Conservation (phyloP, 805 yeast species). For the Myxozyma mucilagina region DNA sequence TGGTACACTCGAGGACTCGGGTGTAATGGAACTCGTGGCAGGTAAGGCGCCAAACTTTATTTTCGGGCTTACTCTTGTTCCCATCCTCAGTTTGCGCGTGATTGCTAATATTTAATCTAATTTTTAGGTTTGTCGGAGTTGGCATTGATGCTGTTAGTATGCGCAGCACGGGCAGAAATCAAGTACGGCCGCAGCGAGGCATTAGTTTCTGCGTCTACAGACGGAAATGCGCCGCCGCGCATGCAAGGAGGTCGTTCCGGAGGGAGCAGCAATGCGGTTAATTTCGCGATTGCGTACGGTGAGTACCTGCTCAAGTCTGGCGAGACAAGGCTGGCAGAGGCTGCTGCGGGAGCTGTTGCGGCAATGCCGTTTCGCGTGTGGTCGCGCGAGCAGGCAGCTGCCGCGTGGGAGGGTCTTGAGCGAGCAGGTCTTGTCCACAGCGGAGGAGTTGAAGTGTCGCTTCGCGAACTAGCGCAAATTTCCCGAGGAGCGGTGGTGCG, state of each 20-base stretch:
- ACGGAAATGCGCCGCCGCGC: background rate
- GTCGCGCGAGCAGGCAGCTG: conserved; percentile 60
- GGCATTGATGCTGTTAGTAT: conserved; percentile 68
- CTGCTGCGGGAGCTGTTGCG: conserved; percentile 49
- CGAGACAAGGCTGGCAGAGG: conserved; percentile 33
- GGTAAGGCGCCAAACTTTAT: background rate
- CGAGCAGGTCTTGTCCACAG: conserved; percentile 50
- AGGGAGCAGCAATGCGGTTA: conserved; percentile 50
- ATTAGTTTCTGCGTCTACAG: background rate
- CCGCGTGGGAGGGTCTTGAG: conserved; percentile 73
- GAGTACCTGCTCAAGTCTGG: conserved; percentile 54
- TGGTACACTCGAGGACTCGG: conserved; percentile 6
- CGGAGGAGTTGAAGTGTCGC: conserved; percentile 15
- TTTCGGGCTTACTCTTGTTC: no score
- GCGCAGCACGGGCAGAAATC: conserved; percentile 69
- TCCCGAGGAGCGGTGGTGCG: conserved; percentile 10
- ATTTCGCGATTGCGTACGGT: conserved; percentile 72
- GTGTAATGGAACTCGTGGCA: conserved; percentile 11
- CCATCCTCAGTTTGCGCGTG: background rate
- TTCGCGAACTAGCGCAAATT: conserved; percentile 7
- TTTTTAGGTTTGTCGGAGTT: conserved; percentile 59
- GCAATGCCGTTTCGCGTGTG: conserved; percentile 49
- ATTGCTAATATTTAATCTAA: background rate
- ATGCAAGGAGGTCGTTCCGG: conserved; percentile 40
- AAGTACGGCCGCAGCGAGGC: conserved; percentile 42